Evolutionary conservation across 495 filamentous ascomycete genomes (phyloP).

Genomic region (Xylaria venustula): DNA sequence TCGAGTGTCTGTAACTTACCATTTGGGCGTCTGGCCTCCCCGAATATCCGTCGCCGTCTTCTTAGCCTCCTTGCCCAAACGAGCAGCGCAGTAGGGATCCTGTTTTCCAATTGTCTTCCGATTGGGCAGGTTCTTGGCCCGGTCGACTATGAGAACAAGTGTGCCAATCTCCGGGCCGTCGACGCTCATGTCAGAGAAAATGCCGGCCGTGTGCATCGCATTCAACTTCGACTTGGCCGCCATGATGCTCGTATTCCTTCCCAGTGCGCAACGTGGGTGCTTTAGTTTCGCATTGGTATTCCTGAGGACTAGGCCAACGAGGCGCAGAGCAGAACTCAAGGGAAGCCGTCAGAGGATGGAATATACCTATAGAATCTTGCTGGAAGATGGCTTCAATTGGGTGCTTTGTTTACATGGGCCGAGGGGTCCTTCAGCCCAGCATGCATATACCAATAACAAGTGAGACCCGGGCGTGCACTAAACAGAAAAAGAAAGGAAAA

Average conservation of each 20-base stretch:
- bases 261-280: not conserved
- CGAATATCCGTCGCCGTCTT: conserved; percentile 93
- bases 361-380: not conserved
- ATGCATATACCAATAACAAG: not conserved
- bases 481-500: not conserved
- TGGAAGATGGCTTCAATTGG: not conserved
- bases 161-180: conserved; percentile 95
- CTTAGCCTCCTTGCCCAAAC: conserved; percentile 95
- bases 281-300: not conserved
- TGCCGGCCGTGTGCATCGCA: conserved; percentile 79
- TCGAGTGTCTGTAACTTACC: no score
- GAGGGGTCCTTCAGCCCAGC: not conserved
- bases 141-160: conserved; percentile 85
- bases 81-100: conserved; percentile 92
- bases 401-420: not conserved
- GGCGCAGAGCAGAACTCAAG: not conserved
- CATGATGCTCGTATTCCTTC: conserved; percentile 30
- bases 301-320: not conserved
- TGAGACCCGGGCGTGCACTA: not conserved
- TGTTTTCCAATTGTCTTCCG: conserved; percentile 97
- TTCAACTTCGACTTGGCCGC: conserved; percentile 47
- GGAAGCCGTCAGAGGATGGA: not conserved
- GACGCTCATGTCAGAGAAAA: conserved; percentile 92
- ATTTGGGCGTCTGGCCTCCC: conserved; percentile 93
- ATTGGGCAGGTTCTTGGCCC: conserved; percentile 95